These are phyloP conservation scores for Dalbergia cultrata DNA, from an alignment of 306 rosid genomes.

Conservation along the genomic window DNA sequence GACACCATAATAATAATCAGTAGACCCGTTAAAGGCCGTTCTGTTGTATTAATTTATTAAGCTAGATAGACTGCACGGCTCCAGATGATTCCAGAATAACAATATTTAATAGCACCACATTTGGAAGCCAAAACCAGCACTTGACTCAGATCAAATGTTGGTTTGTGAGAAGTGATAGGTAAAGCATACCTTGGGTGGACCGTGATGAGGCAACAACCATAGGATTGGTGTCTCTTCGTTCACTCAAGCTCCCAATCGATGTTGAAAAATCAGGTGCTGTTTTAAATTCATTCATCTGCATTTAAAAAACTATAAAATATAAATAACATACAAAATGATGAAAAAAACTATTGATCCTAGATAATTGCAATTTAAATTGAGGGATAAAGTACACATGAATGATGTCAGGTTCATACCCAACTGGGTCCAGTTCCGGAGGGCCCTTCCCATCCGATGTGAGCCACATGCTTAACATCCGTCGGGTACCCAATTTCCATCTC, in stretches of 20 bases:
- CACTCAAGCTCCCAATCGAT: slow-evolving; percentile 57
- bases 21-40: slow-evolving; percentile 53
- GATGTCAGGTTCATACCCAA: slow-evolving; percentile 59
- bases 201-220: slow-evolving; percentile 48
- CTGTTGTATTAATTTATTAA: slow-evolving; percentile 30
- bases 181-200: slow-evolving; percentile 65
- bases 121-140: slow-evolving; percentile 16
- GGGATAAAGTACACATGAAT: neutral
- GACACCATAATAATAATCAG: slow-evolving; percentile 18
- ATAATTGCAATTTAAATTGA: neutral
- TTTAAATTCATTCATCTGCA: slow-evolving; percentile 83
- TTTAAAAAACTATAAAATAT: neutral
- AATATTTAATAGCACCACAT: slow-evolving; percentile 36
- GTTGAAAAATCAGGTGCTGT: slow-evolving; percentile 68
- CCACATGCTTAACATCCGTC: slow-evolving; percentile 81
- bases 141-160: slow-evolving; percentile 1
- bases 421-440: slow-evolving; percentile 63
- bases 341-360: neutral
- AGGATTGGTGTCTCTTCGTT: slow-evolving; percentile 56
- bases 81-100: slow-evolving; percentile 39
- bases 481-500: slow-evolving; percentile 82
- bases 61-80: slow-evolving; percentile 27
- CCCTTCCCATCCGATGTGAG: slow-evolving; percentile 81
- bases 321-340: slow-evolving; percentile 2
- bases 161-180: neutral